Evolutionary conservation across 2,329 filamentous ascomycete genomes (phyloP), one percentile per base, ranked within the genome.

Genomic region (Corniculantispora saksenae): DNA sequence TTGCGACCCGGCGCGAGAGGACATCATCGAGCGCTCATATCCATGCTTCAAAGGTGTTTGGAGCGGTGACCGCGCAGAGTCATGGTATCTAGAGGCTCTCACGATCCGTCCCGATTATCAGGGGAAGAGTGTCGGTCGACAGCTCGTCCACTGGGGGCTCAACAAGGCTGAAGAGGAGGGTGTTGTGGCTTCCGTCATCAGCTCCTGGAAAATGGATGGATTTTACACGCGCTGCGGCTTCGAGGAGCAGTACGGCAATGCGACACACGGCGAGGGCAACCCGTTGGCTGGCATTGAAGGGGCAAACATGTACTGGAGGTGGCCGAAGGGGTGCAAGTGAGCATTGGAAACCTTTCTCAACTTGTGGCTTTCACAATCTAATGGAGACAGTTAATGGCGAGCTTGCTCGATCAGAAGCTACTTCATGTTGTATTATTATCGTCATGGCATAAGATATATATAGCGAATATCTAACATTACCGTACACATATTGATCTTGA

Each of bases 101-200:
- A 74, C 72, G n/a, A 72, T 80, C 1, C 74, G 78, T 54, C 81
- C 80, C 0, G 72, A 74, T 6, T 75, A 73, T 32, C 79, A 82
- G 54, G 73, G 77, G 5, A 68, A 69, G 47, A 77, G 75, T 2
- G 63, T 78, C 13, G 81, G 80, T 1, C 72, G 71, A 6, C 68
- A 68, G 27, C 73, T 83, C 9, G 79, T 81, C 13, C 63, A 70
- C 27, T 81, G 79, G 79, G 81, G 81, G 0, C 67, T 82, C 0
- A 70, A 77, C 1, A 68, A 72, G 43, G 77, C 79, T 0, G 67
- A 73, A 53, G 62, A 70, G 15, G 79, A 81, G 13, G 72, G 71
- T 0, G 67, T 81, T n/a, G 72, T 73, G 64, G 74, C 79, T 27
- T 79, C 75, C 23, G 77, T 82, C 0, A 71, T 80, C 19, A 73